phyloP scores from a whole-genome alignment of 805 yeast genomes.

The Ogataea glucozyma region DNA sequence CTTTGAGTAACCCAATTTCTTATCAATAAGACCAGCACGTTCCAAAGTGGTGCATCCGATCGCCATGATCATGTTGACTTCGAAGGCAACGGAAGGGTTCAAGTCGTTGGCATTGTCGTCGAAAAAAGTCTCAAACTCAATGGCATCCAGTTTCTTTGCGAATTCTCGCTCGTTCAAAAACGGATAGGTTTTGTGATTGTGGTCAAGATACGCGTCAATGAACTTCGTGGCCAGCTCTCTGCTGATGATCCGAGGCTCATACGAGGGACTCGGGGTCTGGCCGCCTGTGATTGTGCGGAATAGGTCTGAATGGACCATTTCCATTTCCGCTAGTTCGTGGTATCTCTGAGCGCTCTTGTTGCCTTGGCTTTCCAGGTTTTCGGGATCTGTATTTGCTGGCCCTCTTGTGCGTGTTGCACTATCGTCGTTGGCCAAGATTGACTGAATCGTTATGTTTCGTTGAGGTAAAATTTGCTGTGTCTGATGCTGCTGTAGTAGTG shows the following conservation, averaged over 20 bases:
- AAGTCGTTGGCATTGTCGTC: constrained; percentile 12
- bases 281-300: constrained; percentile 28
- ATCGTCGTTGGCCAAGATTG: constrained; percentile 11
- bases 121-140: constrained; percentile 25
- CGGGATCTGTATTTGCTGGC: neutral
- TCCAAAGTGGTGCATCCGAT: constrained; percentile 55
- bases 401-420: neutral
- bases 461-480: neutral
- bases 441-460: constrained; percentile 16
- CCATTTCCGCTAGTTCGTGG: no score
- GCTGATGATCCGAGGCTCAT: constrained; percentile 27
- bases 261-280: constrained; percentile 31
- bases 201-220: constrained; percentile 46
- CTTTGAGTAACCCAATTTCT: constrained; percentile 40
- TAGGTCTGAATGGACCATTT: constrained; percentile 13
- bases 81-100: constrained; percentile 40
- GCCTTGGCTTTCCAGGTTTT: neutral
- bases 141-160: constrained; percentile 30
- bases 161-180: constrained; percentile 43
- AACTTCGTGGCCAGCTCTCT: constrained; percentile 35
- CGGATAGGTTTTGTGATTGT: constrained; percentile 46
- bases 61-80: constrained; percentile 53
- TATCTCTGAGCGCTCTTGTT: no score
- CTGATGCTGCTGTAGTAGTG: constrained; percentile 2
- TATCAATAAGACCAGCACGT: constrained; percentile 39